Evolutionary conservation across 2,329 filamentous ascomycete genomes (phyloP).

Genomic region (Scedosporium apiospermum): DNA sequence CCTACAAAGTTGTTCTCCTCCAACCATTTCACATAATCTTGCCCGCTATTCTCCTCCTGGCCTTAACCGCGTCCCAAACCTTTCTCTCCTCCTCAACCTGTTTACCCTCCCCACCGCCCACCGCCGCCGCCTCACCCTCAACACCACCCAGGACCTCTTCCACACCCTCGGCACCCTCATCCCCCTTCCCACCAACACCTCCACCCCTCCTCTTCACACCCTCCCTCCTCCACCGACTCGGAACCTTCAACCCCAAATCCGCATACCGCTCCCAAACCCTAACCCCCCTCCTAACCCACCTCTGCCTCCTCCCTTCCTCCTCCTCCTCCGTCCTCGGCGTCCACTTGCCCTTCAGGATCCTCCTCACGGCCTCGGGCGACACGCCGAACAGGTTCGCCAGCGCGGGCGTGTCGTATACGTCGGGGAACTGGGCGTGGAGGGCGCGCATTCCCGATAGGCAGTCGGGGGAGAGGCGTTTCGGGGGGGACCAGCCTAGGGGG

Average conservation of each 20-base stretch:
- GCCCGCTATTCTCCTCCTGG: conserved; percentile 4
- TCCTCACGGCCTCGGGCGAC: conserved; percentile 76
- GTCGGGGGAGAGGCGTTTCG: conserved; percentile 83
- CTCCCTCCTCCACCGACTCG: conserved; percentile 47
- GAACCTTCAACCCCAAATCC: conserved; percentile 52
- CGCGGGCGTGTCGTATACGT: conserved; percentile 62
- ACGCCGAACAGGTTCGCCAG: conserved; percentile 75
- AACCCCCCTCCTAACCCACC: conserved; percentile 54
- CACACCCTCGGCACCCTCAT: conserved; percentile 5
- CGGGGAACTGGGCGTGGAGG: conserved; percentile 67
- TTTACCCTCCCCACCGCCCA: neutral
- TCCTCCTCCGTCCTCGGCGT: conserved; percentile 47
- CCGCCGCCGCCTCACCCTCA: neutral
- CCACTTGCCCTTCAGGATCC: conserved; percentile 79
- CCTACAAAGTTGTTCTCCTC: neutral
- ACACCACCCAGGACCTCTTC: neutral
- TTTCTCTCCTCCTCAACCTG: conserved; percentile 1
- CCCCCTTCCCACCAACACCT: neutral
- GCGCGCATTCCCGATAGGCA: conserved; percentile 83
- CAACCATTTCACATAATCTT: conserved; percentile 7
- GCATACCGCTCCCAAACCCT: conserved; percentile 50
- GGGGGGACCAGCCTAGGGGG: conserved; percentile 68
- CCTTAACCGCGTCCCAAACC: neutral
- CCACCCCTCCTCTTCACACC: conserved; percentile 25
- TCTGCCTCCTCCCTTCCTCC: conserved; percentile 44